These are phyloP conservation scores for Penicillium steckii DNA, from an alignment of 495 filamentous ascomycete species.

Conservation along the genomic window DNA sequence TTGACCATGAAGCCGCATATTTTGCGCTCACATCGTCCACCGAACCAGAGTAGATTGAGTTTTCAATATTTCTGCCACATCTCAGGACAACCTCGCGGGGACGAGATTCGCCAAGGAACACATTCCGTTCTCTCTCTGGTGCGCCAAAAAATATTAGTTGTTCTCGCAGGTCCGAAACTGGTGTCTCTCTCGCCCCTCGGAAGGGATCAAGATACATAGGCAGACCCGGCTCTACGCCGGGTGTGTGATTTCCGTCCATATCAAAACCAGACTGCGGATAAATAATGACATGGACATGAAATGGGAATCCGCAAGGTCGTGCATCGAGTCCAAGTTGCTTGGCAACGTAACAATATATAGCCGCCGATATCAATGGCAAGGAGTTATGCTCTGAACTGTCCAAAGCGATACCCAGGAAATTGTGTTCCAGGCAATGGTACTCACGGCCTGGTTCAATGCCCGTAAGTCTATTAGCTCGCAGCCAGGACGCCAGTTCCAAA, in stretches of 20 bases:
- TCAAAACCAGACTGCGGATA: constrained; percentile 56
- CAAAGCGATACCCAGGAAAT: constrained; percentile 73
- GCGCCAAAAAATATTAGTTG: constrained; percentile 64
- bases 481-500: constrained; percentile 60
- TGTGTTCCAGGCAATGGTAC: constrained; percentile 80
- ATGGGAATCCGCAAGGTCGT: constrained; percentile 71
- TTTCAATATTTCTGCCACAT: constrained; percentile 77
- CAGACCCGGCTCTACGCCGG: constrained; percentile 38
- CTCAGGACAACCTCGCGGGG: constrained; percentile 69
- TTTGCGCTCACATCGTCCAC: constrained; percentile 63
- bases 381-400: constrained; percentile 62
- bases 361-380: constrained; percentile 73
- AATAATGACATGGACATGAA: constrained; percentile 76
- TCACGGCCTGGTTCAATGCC: constrained; percentile 62
- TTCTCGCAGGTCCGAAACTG: constrained; percentile 53
- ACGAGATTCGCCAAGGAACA: constrained; percentile 58
- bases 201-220: constrained; percentile 86
- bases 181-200: constrained; percentile 64
- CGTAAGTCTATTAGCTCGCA: constrained; percentile 63
- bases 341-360: constrained; percentile 69
- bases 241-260: constrained; percentile 59
- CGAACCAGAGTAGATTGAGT: constrained; percentile 48
- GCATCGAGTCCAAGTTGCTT: constrained; percentile 66
- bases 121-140: constrained; percentile 46
- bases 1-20: constrained; percentile 79